Percentiles rank a stretch among this genome's conserved stretches.
phyloP scores from a whole-genome alignment of 1,284 basidiomycete genomes.

The Leccinum pseudoinsigne region DNA sequence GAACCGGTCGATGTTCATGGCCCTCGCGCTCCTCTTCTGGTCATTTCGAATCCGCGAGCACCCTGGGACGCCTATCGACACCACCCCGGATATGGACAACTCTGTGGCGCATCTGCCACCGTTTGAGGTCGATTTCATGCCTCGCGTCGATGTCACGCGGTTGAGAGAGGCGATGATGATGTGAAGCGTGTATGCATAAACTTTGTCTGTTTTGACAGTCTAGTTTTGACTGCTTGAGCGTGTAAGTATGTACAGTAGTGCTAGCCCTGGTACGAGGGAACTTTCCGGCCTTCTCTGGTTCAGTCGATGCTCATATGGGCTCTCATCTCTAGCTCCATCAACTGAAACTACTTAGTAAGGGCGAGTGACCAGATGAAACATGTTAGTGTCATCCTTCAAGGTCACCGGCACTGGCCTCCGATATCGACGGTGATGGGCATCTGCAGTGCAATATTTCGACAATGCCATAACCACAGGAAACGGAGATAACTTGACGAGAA shows the following conservation, averaged over 20 bases:
- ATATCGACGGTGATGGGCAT: neutral
- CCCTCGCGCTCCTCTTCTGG: slow-evolving; percentile 23
- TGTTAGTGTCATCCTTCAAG: neutral
- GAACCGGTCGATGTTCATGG: slow-evolving; percentile 23
- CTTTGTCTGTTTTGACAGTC: neutral
- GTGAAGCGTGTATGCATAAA: neutral
- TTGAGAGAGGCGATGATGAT: slow-evolving; percentile 32
- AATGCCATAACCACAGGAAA: neutral
- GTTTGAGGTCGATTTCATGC: slow-evolving; percentile 22
- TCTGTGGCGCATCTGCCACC: slow-evolving; percentile 1
- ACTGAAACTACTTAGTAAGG: neutral
- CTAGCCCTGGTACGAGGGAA: neutral
- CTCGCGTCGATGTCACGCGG: slow-evolving; percentile 22
- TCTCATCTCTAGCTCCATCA: neutral
- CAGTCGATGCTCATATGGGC: neutral
- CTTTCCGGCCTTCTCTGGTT: neutral
- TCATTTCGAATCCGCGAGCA: slow-evolving; percentile 23
- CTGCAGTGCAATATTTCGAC: neutral
- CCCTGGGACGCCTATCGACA: slow-evolving; percentile 14
- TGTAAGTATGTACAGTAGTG: neutral
- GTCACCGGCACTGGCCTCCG: neutral
- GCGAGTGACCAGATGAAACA: neutral
- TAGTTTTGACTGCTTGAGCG: neutral
- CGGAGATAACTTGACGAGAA: neutral
- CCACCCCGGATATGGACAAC: slow-evolving; percentile 13